A percentile compares a stretch with the other conserved stretches of the same genome.
phyloP scores from a whole-genome alignment of 2,329 filamentous ascomycete species.

The Paraphaeosphaeria sporulosa region DNA sequence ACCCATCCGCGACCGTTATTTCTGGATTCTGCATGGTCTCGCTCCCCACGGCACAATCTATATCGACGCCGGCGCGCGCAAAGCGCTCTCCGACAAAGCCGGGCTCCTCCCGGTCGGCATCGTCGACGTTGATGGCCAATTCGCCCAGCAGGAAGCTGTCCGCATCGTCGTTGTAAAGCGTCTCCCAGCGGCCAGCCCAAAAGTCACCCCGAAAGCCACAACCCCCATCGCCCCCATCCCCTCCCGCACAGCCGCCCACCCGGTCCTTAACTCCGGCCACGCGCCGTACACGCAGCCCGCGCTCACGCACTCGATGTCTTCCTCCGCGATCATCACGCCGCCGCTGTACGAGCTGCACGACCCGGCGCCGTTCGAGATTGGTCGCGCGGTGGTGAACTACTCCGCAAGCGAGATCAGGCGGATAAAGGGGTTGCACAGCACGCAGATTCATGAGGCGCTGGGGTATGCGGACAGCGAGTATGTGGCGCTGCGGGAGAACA shows the following conservation, averaged over 20 bases:
- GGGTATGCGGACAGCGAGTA: slow-evolving; percentile 97
- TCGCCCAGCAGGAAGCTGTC: slow-evolving; percentile 92
- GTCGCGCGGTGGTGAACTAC: slow-evolving; percentile 91
- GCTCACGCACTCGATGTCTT: slow-evolving; percentile 23
- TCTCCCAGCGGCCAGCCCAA: slow-evolving; percentile 23
- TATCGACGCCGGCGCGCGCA: slow-evolving; percentile 89
- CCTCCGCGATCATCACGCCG: slow-evolving; percentile 23
- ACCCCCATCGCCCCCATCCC: slow-evolving; percentile 27
- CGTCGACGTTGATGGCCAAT: slow-evolving; percentile 84
- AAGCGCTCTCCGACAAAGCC: slow-evolving; percentile 81
- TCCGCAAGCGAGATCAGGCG: slow-evolving; percentile 81
- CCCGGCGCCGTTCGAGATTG: slow-evolving; percentile 71
- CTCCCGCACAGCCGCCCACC: slow-evolving; percentile 28
- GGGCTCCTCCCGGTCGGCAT: slow-evolving; percentile 91
- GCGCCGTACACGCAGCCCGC: slow-evolving; percentile 9
- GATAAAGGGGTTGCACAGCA: slow-evolving; percentile 85
- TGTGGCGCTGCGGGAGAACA: slow-evolving; percentile 85
- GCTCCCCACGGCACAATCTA: slow-evolving; percentile 89
- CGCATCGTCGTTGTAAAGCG: slow-evolving; percentile 81
- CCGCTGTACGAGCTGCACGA: slow-evolving; percentile 42
- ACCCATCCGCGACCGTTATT: slow-evolving; percentile 90
- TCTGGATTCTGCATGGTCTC: slow-evolving; percentile 95
- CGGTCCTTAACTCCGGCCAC: slow-evolving; percentile 13
- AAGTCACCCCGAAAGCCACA: slow-evolving; percentile 17
- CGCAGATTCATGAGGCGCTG: slow-evolving; percentile 78